A percentile compares a stretch with the other conserved stretches of the same genome.
Evolutionary conservation across 192 early-diverging fungal species (phyloP).

Genomic region (Gamsiella multidivaricata): DNA sequence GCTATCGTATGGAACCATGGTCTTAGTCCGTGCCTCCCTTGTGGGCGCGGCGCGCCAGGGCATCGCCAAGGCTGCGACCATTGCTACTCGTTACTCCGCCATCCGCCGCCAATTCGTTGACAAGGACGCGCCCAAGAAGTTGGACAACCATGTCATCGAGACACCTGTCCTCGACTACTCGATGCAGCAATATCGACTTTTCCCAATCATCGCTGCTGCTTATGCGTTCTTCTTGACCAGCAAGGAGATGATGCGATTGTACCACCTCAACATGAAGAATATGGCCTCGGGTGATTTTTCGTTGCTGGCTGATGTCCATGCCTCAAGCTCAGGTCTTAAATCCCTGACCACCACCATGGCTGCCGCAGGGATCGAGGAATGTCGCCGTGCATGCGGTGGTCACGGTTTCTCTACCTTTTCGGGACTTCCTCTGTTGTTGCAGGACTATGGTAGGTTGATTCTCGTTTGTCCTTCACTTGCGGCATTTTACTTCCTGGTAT

Average conservation of each 20-base stretch:
- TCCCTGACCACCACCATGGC: slow-evolving; percentile 74
- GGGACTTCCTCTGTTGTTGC: slow-evolving; percentile 74
- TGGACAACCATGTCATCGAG: slow-evolving; percentile 58
- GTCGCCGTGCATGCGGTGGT: slow-evolving; percentile 79
- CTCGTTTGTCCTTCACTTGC: background rate
- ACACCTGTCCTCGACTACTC: slow-evolving; percentile 80
- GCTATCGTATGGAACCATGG: slow-evolving; percentile 91
- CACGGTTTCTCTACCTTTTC: slow-evolving; percentile 81
- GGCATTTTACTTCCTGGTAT: too few relatives aligned
- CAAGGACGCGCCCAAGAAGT: slow-evolving; percentile 58
- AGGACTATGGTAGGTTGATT: slow-evolving; percentile 61
- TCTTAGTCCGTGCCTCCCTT: slow-evolving; percentile 81
- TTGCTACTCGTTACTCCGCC: slow-evolving; percentile 77
- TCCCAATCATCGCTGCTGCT: slow-evolving; percentile 74
- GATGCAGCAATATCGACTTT: slow-evolving; percentile 79
- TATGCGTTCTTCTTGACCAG: slow-evolving; percentile 80
- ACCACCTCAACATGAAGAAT: slow-evolving; percentile 67
- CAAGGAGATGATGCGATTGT: slow-evolving; percentile 68
- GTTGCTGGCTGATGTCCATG: slow-evolving; percentile 78
- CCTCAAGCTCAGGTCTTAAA: slow-evolving; percentile 78
- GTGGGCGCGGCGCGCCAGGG: slow-evolving; percentile 68
- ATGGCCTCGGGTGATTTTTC: slow-evolving; percentile 69
- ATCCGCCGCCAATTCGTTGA: slow-evolving; percentile 79
- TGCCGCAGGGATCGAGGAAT: slow-evolving; percentile 74
- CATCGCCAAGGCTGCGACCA: slow-evolving; percentile 76